phyloP scores from a whole-genome alignment of 192 early-diverging fungal species.

The Entomortierella chlamydospora region DNA sequence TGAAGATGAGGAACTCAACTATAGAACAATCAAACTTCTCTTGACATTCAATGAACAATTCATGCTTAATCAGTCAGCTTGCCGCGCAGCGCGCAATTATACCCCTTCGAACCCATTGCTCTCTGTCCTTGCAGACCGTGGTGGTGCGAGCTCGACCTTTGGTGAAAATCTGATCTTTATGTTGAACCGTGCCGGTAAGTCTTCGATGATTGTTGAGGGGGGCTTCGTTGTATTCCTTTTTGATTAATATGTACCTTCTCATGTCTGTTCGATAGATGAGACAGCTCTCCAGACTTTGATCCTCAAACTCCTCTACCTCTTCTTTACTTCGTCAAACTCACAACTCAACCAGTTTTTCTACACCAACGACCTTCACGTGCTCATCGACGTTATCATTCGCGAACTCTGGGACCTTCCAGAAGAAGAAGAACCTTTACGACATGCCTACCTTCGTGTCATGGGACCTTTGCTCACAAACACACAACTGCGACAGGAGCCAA shows the following conservation, averaged over 20 bases:
- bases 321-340: constrained; percentile 69
- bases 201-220: background rate
- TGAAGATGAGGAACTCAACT: constrained; percentile 66
- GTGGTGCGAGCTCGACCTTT: constrained; percentile 80
- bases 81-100: constrained; percentile 23
- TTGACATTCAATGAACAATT: constrained; percentile 79
- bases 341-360: constrained; percentile 80
- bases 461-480: constrained; percentile 75
- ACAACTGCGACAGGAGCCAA: constrained; percentile 41
- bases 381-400: constrained; percentile 88
- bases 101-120: constrained; percentile 64
- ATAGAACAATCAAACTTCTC: constrained; percentile 64
- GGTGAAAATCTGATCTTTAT: constrained; percentile 92
- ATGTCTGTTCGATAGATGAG: constrained; percentile 54
- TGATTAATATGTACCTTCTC: too few species aligned
- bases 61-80: constrained; percentile 60
- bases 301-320: constrained; percentile 75
- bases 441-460: constrained; percentile 76
- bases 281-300: constrained; percentile 64
- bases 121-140: constrained; percentile 57
- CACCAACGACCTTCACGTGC: constrained; percentile 90
- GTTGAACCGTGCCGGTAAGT: constrained; percentile 85
- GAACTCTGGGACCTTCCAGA: constrained; percentile 83
- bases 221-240: too few species aligned
- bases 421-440: constrained; percentile 72